Evolutionary conservation across 176 grass and related monocot species (phyloP), one percentile per base, ranked within the genome.

Genomic region (Oryza australiensis): DNA sequence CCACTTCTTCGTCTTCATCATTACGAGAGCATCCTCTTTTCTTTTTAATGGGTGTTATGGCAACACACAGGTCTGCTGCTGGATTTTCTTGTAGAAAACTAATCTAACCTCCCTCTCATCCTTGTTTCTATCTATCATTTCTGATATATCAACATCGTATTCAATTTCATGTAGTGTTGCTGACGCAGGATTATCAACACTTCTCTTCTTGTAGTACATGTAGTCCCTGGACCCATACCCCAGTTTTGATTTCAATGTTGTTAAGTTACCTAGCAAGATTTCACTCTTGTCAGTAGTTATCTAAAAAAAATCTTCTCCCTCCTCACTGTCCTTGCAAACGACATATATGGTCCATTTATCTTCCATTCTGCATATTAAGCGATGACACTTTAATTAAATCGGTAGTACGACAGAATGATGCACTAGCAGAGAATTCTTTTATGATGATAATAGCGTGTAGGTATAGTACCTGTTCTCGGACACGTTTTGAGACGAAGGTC

Each of bases 231-330:
- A 48, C 41, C 70, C 13, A 73, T 73, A 73, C 70, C 70, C 68
- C 26, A 73, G 18, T 27, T 46, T 73, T 73, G 42, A 73, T 73
- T 73, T n/a, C n/a, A n/a, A n/a, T n/a, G n/a, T n/a, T n/a, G n/a
- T n/a, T n/a, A n/a, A n/a, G n/a, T n/a, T n/a, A 73, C 13, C 70
- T 18, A 73, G 43, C 42, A 14, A 18, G 24, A 73, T 73, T 9
- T 49, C 0, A 18, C 26, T 49, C 70, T 73, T 73, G 6, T 30
- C 42, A 73, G 29, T 30, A 73, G 0, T 29, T 73, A 26, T 6
- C 70, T 49, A 27, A 48, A 9, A 5, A 30, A 49, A 4, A 16
- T 49, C 5, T 73, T 72, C 13, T 48, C 26, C 70, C 41, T 73
- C 42, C 42, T 73, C 70, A 49, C 6, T 73, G 26, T 26, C 70